These are phyloP conservation scores for Madurella mycetomatis DNA, from an alignment of 2,329 filamentous ascomycete genomes.

Conservation along the genomic window DNA sequence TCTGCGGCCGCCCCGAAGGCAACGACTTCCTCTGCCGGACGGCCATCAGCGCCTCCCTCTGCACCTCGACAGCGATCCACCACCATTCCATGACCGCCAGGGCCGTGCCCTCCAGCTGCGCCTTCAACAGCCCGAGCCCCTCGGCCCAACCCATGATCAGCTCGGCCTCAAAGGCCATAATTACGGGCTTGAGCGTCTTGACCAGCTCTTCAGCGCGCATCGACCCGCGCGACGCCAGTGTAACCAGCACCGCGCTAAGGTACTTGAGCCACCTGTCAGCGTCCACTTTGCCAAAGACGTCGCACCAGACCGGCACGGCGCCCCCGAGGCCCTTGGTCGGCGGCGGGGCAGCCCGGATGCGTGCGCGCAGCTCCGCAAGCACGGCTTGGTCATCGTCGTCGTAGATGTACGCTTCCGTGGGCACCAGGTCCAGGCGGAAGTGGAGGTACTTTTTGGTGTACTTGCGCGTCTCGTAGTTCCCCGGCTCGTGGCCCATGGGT, in stretches of 20 bases:
- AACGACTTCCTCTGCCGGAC: conserved; percentile 8
- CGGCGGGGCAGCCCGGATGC: conserved; percentile 33
- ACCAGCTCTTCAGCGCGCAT: conserved; percentile 50
- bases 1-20: conserved; percentile 3
- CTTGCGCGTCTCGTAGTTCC: conserved; percentile 66
- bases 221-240: conserved; percentile 58
- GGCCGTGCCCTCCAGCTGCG: conserved; percentile 33
- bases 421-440: conserved; percentile 57
- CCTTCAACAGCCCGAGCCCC: conserved; percentile 46
- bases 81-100: conserved; percentile 56
- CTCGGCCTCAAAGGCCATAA: conserved; percentile 61
- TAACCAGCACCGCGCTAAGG: conserved; percentile 57
- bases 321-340: conserved; percentile 40
- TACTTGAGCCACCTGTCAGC: conserved; percentile 60
- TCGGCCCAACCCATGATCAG: conserved; percentile 57
- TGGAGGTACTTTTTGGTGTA: conserved; percentile 62
- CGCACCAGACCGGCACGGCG: conserved; percentile 67
- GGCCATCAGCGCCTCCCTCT: conserved; percentile 23
- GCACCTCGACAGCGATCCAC: conserved; percentile 55
- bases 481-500: conserved; percentile 66
- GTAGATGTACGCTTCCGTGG: conserved; percentile 55
- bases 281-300: conserved; percentile 60
- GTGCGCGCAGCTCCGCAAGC: conserved; percentile 31
- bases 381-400: conserved; percentile 42
- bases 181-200: conserved; percentile 50